Percentiles rank a stretch among this genome's conserved stretches.
Conservation (phyloP, 2,329 filamentous ascomycete species). For the Epicoccum sorghinum region DNA sequence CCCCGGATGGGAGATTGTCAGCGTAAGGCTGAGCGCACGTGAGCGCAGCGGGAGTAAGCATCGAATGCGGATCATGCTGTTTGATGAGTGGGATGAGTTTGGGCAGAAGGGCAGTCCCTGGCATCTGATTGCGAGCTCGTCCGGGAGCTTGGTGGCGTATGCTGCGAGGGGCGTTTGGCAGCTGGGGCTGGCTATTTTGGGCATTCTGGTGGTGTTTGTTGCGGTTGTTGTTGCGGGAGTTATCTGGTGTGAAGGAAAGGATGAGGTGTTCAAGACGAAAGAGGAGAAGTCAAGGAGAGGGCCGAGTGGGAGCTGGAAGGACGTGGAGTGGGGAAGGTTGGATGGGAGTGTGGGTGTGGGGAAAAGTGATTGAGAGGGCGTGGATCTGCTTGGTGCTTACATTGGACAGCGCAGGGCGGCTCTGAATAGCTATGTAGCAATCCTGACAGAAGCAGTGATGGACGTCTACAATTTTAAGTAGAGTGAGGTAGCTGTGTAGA, state of each 20-base stretch:
- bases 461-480: too few relatives aligned
- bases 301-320: too few relatives aligned
- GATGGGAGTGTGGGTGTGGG: too few relatives aligned
- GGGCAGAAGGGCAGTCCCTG: conserved; percentile 36
- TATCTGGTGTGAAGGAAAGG: conserved; percentile 3
- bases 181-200: conserved; percentile 28
- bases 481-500: too few relatives aligned
- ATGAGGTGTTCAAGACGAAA: background rate
- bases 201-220: conserved; percentile 33
- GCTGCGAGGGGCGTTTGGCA: conserved; percentile 34
- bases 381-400: too few relatives aligned
- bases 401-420: too few relatives aligned
- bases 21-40: conserved; percentile 22
- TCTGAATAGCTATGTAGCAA: too few relatives aligned
- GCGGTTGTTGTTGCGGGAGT: conserved; percentile 30
- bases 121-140: conserved; percentile 23
- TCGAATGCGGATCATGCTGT: conserved; percentile 29
- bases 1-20: conserved; percentile 34
- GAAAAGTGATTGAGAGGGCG: too few relatives aligned
- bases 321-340: too few relatives aligned
- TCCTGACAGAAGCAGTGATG: too few relatives aligned
- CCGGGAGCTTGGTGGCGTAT: conserved; percentile 21
- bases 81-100: conserved; percentile 37
- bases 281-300: too few relatives aligned
- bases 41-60: background rate